Base-by-base conservation (phyloP, 2,329 filamentous ascomycete genomes). In the Talaromyces sp. region DNA sequence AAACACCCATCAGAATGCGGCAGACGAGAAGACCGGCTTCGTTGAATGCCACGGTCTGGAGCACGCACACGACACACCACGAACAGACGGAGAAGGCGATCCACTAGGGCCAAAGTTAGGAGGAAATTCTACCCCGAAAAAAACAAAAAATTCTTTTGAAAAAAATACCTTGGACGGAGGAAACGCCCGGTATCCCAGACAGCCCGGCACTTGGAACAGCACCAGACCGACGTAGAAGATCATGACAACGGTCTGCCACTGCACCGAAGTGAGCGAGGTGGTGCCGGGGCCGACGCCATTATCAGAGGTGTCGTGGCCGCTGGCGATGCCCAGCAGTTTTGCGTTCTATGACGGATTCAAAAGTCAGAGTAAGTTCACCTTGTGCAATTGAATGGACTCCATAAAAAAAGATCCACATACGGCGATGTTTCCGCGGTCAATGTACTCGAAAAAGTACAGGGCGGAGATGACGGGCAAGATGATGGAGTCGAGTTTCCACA, bases 141-240 rank as follows among this genome's bases (percentile, higher is more conserved):
- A 11, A 46, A 29, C 24, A 8, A 21, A 19, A 56, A 10, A n/a
- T n/a, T n/a, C n/a, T n/a, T n/a, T n/a, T n/a, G n/a, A 14, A 6
- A 10, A 29, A 11, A 8, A 9, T 50, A 59, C 58, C 51, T 55
- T 59, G 19, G 58, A 59, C 38, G 57, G 58, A n/a, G 58, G 53
- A 43, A 59, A 59, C 10, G 55, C 38, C 26, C 58, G 58, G 26
- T 59, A 59, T 17, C 58, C 58, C 31, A 59, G 38, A 43, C 58
- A 59, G 17, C 58, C 51, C 24, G 58, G 51, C 4, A 59, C 58
- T 27, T 59, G 58, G 13, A 59, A 59, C 2, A 59, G 51, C 21
- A 59, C 32, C 51, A 59, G 24, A 14, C 58, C 58, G 38, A 59
- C 58, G 31, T 59, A 59, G 51, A 59, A 59, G 26, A 59, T 59